Evolutionary conservation across 805 yeast genomes (phyloP), one percentile per base, ranked within the genome.

Genomic region (Candida rishiriensis): DNA sequence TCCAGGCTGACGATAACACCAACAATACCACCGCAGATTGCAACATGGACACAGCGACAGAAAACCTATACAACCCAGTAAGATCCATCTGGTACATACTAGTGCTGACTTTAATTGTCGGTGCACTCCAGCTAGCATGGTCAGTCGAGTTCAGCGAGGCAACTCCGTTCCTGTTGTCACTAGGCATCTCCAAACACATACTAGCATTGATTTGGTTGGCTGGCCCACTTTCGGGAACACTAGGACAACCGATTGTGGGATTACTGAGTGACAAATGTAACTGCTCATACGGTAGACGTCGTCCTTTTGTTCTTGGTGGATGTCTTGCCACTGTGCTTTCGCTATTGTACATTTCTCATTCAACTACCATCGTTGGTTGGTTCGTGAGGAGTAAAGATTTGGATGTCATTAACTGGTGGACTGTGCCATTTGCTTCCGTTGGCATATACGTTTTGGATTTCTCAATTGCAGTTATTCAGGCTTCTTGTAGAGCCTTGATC

Each of bases 171-270:
- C 56, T 81, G 13, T 60, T 79, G n/a, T 76, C 82, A 0, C 61
- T 81, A n/a, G 86, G 86, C 4, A 65, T 81, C 39, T 73, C 84
- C 2, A 79, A 78, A 52, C 71, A 76, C 17, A 53, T 70, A 0
- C 59, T 81, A 51, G 79, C 83, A 7, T 61, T 81, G 38, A 73
- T 81, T 3, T 81, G 86, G 87, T 70, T 81, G 17, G 84, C 85
- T 1, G 85, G 86, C 2, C 86, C 87, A 0, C 53, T 79, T 13
- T 74, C 82, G 12, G 86, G 86, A 1, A 70, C 81, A 0, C 50
- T 81, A 17, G 83, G 83, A 0, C 86, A 81, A 58, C 87, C 87
- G 0, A 64, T 80, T 3, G 75, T 80, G 34, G 87, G 87, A 0
- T 65, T 77, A 8, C 53, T 76, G 37, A 75, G 82, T 46, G 87